Conservation (phyloP, 768 basidiomycete genomes). For the Fistulinella prunicolor region DNA sequence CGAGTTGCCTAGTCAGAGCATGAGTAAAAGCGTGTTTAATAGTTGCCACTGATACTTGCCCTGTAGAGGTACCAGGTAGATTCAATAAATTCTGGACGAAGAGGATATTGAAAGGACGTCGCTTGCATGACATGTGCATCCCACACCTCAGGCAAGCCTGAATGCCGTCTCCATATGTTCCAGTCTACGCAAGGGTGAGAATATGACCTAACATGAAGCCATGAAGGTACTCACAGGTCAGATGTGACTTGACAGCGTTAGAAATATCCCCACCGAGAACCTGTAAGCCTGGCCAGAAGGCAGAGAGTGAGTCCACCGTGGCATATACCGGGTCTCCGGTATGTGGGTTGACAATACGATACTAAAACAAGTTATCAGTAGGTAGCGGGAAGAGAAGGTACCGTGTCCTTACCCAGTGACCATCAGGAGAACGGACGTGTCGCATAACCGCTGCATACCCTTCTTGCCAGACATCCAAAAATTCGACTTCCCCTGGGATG, state of each 20-base stretch:
- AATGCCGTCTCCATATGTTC: conserved; percentile 87
- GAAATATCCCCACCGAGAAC: conserved; percentile 82
- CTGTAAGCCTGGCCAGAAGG: conserved; percentile 97
- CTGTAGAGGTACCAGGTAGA: conserved; percentile 95
- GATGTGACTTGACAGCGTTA: conserved; percentile 89
- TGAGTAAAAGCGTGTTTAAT: conserved; percentile 1
- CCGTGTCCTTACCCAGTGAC: conserved; percentile 66
- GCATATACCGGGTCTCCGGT: conserved; percentile 70
- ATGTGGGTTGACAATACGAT: conserved; percentile 78
- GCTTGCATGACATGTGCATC: conserved; percentile 72
- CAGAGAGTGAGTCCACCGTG: conserved; percentile 92
- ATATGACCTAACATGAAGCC: background rate
- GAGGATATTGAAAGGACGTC: conserved; percentile 74
- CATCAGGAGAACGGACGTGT: conserved; percentile 76
- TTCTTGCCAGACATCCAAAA: conserved; percentile 82
- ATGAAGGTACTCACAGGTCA: conserved; percentile 60
- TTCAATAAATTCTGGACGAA: conserved; percentile 92
- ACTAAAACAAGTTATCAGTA: conserved; percentile 45
- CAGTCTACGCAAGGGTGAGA: conserved; percentile 54
- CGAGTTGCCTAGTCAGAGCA: conserved; percentile 67
- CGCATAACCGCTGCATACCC: conserved; percentile 83
- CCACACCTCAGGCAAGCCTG: conserved; percentile 91
- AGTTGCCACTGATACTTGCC: conserved; percentile 39
- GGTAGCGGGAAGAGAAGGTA: background rate
- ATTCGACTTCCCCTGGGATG: conserved; percentile 65